Evolutionary conservation across 768 basidiomycete species (phyloP), one percentile per base, ranked within the genome.

Genomic region (Xerocomellus chrysenteron): DNA sequence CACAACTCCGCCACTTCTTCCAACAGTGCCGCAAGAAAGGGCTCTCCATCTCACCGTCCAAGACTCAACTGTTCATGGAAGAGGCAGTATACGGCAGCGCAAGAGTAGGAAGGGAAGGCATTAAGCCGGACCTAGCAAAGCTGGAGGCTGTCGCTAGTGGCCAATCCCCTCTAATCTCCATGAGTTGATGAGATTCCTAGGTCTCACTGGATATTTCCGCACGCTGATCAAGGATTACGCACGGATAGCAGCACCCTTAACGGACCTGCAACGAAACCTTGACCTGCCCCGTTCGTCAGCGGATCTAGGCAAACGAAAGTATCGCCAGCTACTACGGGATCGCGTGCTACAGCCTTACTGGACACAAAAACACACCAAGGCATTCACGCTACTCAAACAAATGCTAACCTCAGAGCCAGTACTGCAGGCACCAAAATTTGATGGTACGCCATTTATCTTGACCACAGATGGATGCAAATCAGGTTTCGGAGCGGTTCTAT

Each of bases 381-480:
- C 69, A 1, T 73, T 75, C 45, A 14, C 73, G 0, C 19, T 30
- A 1, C 56, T 79, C 9, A 78, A 80, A 21, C 14, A 11, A 7
- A 50, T 61, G 0, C 54, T 78, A 0, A 65, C 69, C 40, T 54
- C 24, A 58, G 33, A 46, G 11, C 52, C 44, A 2, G 36, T 53
- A 4, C 44, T 53, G 1, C 2, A 19, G 1, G 28, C 61, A 0
- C 73, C 73, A 1, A 41, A 57, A 8, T 79, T 55, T 39, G 73
- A 78, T 46, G 71, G 72, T 1, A 65, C 63, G n/a, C 72, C 62
- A 0, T 79, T 79, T 56, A 66, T 75, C 3, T 54, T 77, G 9
- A 74, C 68, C 0, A 73, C 69, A 0, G 73, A 78, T 46, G 73
- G 68, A 0, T 71, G n/a, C 26, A 69, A 72, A 1, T n/a, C n/a